Evolutionary conservation across 306 rosid genomes (phyloP).

Genomic region (Castanopsis chinensis): DNA sequence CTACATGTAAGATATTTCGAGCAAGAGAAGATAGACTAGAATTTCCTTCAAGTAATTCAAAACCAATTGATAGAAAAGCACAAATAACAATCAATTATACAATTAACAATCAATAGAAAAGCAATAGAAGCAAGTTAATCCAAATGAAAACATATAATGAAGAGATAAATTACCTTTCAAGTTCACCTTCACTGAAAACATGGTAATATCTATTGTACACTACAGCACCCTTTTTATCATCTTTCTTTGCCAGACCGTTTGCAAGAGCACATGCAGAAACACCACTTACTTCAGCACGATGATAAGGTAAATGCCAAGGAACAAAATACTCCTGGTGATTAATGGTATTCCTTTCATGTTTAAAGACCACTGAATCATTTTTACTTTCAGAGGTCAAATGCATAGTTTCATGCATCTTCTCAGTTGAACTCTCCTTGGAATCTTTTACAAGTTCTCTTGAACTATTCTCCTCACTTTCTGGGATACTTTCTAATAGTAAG

Average conservation of each 20-base stretch:
- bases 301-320: conserved; percentile 98
- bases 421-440: conserved; percentile 28
- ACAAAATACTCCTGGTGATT: conserved; percentile 87
- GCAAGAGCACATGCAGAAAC: conserved; percentile 87
- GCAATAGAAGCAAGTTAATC: background rate
- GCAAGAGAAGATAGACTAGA: background rate
- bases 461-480: conserved; percentile 63
- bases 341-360: conserved; percentile 31
- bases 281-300: conserved; percentile 88
- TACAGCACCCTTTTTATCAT: conserved; percentile 82
- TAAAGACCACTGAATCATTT: conserved; percentile 14
- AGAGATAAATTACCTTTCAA: conserved; percentile 67
- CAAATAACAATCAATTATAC: background rate
- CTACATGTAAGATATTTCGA: background rate
- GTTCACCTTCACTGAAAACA: conserved; percentile 93
- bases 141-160: conserved; percentile 3
- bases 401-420: conserved; percentile 26
- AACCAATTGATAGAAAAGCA: conserved; percentile 11
- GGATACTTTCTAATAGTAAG: conserved; percentile 65
- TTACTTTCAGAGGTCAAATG: conserved; percentile 20
- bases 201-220: conserved; percentile 93
- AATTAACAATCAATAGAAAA: background rate
- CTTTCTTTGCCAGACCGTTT: conserved; percentile 82
- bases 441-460: conserved; percentile 30
- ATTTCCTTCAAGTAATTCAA: conserved; percentile 7